Percentiles rank a stretch among this genome's conserved stretches.
phyloP scores from a whole-genome alignment of 805 yeast genomes.

The Blastobotrys mokoenaii region DNA sequence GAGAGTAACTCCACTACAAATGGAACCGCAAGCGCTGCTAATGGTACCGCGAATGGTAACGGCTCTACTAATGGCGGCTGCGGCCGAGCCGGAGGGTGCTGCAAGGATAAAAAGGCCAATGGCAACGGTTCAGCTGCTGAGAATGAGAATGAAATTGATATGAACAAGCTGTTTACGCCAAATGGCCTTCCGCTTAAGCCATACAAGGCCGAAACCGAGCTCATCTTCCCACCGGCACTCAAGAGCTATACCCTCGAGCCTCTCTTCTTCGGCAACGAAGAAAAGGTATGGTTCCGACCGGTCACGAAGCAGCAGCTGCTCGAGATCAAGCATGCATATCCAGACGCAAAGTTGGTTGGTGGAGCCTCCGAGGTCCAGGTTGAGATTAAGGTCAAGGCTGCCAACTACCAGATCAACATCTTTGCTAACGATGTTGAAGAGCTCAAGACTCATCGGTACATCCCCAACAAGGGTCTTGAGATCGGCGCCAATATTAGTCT shows the following conservation, averaged over 20 bases:
- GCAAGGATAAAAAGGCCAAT: conserved; percentile 5
- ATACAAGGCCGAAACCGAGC: conserved; percentile 33
- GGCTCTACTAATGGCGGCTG: conserved; percentile 11
- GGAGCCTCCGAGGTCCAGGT: conserved; percentile 44
- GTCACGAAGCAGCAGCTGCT: conserved; percentile 32
- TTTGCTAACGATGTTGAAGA: conserved; percentile 38
- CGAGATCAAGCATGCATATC: conserved; percentile 29
- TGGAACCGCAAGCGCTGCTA: not conserved
- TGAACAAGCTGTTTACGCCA: conserved; percentile 24
- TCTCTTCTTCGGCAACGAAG: conserved; percentile 31
- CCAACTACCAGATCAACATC: conserved; percentile 32
- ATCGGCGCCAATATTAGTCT: conserved; percentile 38
- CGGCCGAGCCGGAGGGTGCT: conserved; percentile 1
- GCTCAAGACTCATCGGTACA: conserved; percentile 28
- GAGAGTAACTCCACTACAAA: conserved; percentile 9
- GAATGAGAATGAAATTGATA: conserved; percentile 3
- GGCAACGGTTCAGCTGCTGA: not conserved
- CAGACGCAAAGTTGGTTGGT: conserved; percentile 34
- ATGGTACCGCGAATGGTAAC: not conserved
- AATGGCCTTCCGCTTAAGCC: conserved; percentile 35
- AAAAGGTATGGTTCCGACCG: conserved; percentile 39
- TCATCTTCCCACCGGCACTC: conserved; percentile 35
- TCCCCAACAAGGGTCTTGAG: conserved; percentile 34
- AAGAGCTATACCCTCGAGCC: conserved; percentile 23
- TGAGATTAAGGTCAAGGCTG: conserved; percentile 37